Conservation (phyloP, 1,284 basidiomycete species). For the Microbotryum silenes-acaulis region DNA sequence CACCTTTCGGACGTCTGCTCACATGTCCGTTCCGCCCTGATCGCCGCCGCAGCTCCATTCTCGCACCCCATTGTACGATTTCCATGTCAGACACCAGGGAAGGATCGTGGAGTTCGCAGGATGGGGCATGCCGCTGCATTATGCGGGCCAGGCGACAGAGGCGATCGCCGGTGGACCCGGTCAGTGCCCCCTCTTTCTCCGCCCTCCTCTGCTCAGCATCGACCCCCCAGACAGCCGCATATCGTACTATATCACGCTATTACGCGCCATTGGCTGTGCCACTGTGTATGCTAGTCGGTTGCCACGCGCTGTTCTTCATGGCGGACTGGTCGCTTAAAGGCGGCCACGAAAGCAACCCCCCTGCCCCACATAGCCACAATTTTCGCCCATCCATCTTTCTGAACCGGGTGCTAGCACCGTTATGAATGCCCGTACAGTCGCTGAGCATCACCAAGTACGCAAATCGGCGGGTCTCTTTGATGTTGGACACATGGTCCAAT, state of each 20-base stretch:
- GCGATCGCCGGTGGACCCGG: slow-evolving; percentile 61
- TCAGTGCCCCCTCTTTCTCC: slow-evolving; percentile 39
- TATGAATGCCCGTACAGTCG: slow-evolving; percentile 49
- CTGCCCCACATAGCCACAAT: no score
- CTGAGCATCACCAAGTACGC: slow-evolving; percentile 86
- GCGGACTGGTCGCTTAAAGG: background rate
- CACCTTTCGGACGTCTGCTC: no score
- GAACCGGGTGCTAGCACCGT: background rate
- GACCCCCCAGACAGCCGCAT: background rate
- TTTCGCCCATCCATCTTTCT: background rate
- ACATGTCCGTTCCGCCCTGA: no score
- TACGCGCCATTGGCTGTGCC: background rate
- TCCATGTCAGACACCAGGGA: slow-evolving; percentile 72
- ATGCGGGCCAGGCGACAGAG: slow-evolving; percentile 46
- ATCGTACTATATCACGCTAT: slow-evolving; percentile 20
- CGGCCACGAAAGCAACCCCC: background rate
- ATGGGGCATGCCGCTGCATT: slow-evolving; percentile 86
- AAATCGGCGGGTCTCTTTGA: slow-evolving; percentile 83
- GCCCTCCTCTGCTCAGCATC: background rate
- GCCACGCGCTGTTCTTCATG: background rate
- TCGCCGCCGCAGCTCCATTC: background rate
- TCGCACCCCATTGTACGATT: slow-evolving; percentile 76
- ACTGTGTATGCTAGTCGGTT: no score
- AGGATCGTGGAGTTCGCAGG: slow-evolving; percentile 98
- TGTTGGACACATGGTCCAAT: slow-evolving; percentile 85